Percentiles rank a stretch among this genome's conserved stretches.
Evolutionary conservation across 495 filamentous ascomycete species (phyloP).

Genomic region (Podospora didyma): DNA sequence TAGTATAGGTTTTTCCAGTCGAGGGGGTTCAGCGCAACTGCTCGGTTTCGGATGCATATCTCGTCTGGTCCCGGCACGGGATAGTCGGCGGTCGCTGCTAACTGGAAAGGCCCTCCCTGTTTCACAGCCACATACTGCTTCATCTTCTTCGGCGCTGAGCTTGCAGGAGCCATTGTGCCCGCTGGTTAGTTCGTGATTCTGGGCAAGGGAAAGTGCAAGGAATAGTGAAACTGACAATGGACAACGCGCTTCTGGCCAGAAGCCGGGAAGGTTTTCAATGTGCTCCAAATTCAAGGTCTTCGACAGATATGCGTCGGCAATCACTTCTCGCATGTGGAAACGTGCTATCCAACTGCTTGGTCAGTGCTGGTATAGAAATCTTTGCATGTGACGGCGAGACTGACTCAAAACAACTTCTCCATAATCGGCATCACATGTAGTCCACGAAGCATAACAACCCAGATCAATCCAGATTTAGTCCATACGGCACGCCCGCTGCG

Average conservation of each 20-base stretch:
- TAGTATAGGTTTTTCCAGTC: conserved; percentile 36
- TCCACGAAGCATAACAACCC: no score
- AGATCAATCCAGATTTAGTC: not conserved
- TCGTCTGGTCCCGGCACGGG: conserved; percentile 27
- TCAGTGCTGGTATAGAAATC: no score
- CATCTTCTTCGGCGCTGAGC: conserved; percentile 2
- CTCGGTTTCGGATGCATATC: conserved; percentile 32
- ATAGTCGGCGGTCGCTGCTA: conserved; percentile 4
- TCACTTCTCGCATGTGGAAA: no score
- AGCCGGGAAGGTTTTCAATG: not conserved
- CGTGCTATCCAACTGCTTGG: no score
- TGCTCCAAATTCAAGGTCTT: not conserved
- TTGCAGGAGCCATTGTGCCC: not conserved
- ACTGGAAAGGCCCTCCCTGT: conserved; percentile 10
- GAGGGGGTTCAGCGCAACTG: conserved; percentile 35
- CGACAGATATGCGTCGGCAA: not conserved
- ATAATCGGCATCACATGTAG: no score
- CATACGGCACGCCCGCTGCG: not conserved
- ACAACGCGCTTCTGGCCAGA: not conserved
- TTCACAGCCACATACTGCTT: conserved; percentile 8
- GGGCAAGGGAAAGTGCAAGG: not conserved
- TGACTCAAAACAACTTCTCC: no score
- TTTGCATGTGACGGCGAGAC: no score
- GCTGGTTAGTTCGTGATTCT: not conserved
- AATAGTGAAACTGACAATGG: not conserved